Base-by-base conservation (phyloP, 345 rosid species). In the Citrus reticulata region DNA sequence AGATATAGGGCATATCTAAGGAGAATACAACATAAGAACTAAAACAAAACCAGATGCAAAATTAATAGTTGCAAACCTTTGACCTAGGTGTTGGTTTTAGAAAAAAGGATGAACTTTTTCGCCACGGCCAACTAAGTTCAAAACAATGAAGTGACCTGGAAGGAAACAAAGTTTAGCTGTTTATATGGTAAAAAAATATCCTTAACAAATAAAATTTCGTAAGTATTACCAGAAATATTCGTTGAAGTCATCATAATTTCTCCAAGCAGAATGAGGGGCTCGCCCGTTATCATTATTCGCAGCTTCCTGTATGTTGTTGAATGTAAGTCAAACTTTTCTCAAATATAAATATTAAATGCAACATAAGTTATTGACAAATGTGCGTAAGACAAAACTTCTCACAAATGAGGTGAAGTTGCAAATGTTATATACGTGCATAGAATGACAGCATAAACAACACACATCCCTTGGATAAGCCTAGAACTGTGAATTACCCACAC, bases 111-210 rank as follows among this genome's bases (percentile, higher is more conserved):
- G 90, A 88, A 80, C 77, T 79, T 65, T 30, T 68, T 59, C 89
- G 91, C 99, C 98, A 93, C 7, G 99, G 99, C 99, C 99, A 95
- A 81, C 97, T 84, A 61, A 95, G 96, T 24, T 93, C 97, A 78
- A 95, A 91, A 83, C 97, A 94, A 77, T 87, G 91, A 83, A 88
- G 92, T 34, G 99, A 94, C 99, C 99, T 95, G 78, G 68, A 81
- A 72, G 37, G 80, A 39, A 29, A 80, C 79, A 81, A 78, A 16
- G 30, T 40, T 84, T 27, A 88, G 78, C 78, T 51, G 74, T 60
- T 77, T 81, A 83, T 76, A 58, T 19, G 9, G 27, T 72, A 34
- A 62, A 79, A 78, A 46, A 9, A 20, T 37, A 34, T 39, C 7
- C 58, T 72, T 64, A 61, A 39, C 46, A 78, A 49, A 74, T 42